A percentile compares a stretch with the other conserved stretches of the same genome.
phyloP scores from a whole-genome alignment of 345 rosid genomes.

The Bruguiera gymnorhiza region DNA sequence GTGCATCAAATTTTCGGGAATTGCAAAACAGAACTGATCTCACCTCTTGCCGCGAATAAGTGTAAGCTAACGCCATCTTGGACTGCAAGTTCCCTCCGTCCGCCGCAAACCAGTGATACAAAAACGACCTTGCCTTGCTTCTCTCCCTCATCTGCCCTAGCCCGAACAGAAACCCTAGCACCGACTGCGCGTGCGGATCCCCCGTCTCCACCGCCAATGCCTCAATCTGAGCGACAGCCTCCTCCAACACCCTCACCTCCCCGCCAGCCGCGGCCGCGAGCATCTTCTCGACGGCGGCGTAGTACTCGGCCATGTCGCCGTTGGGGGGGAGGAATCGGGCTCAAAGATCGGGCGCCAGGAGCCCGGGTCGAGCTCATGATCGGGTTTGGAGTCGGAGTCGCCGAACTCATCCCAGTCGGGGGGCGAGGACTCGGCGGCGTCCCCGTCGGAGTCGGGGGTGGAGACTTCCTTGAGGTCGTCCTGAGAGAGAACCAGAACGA shows the following conservation, averaged over 20 bases:
- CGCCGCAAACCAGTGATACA: constrained; percentile 74
- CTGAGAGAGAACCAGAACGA: constrained; percentile 66
- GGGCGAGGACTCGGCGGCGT: constrained; percentile 28
- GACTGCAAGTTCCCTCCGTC: constrained; percentile 84
- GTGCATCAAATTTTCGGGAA: not conserved
- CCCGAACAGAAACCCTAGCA: constrained; percentile 65
- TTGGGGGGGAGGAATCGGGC: constrained; percentile 42
- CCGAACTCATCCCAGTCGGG: constrained; percentile 80
- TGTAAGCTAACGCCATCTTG: constrained; percentile 86
- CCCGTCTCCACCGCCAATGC: constrained; percentile 45
- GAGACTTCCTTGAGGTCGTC: constrained; percentile 78
- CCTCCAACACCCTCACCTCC: constrained; percentile 60
- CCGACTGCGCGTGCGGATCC: constrained; percentile 73
- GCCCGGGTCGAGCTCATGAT: constrained; percentile 84
- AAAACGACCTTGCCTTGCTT: constrained; percentile 65
- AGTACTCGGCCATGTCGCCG: constrained; percentile 40
- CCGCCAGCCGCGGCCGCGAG: constrained; percentile 51
- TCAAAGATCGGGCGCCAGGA: constrained; percentile 92
- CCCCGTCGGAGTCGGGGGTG: constrained; percentile 38
- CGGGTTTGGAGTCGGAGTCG: constrained; percentile 60
- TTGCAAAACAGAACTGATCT: constrained; percentile 18
- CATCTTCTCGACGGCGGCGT: constrained; percentile 53
- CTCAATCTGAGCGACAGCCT: constrained; percentile 65
- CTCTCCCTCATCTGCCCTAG: constrained; percentile 68
- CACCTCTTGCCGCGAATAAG: constrained; percentile 86